phyloP scores from a whole-genome alignment of 176 grass and related monocot species.

The Musa schizocarpa region DNA sequence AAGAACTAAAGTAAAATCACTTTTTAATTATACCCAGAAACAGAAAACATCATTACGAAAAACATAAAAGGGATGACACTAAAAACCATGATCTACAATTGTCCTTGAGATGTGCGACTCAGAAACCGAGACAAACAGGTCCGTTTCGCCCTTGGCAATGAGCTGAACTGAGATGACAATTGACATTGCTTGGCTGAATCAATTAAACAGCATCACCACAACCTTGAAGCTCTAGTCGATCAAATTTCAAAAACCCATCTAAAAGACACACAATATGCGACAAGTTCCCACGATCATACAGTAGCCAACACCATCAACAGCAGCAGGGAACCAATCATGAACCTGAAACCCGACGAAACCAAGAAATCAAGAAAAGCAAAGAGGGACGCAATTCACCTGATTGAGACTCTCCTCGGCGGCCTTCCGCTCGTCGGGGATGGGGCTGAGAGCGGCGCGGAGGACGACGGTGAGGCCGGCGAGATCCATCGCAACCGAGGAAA shows the following conservation, averaged over 20 bases:
- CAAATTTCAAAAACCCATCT: neutral
- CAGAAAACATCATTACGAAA: no score
- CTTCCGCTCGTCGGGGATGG: constrained; percentile 72
- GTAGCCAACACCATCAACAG: neutral
- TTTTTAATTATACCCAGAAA: no score
- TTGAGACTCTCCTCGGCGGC: constrained; percentile 81
- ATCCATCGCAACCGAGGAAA: constrained; percentile 48
- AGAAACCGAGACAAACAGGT: neutral
- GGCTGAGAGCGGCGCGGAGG: constrained; percentile 75
- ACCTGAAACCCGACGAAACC: neutral
- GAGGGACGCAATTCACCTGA: constrained; percentile 34
- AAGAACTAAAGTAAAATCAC: no score
- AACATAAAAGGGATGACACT: no score
- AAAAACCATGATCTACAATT: no score
- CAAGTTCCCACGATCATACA: neutral
- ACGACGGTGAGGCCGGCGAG: constrained; percentile 64
- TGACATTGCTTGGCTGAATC: neutral
- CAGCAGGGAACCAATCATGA: neutral
- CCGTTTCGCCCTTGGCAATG: no score
- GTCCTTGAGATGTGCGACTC: neutral
- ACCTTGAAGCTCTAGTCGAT: neutral
- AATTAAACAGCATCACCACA: neutral
- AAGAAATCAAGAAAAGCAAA: neutral
- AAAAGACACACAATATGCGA: neutral
- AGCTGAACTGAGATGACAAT: no score